Evolutionary conservation across 148 eudicot species (phyloP).

Genomic region (Diospyros kaki): DNA sequence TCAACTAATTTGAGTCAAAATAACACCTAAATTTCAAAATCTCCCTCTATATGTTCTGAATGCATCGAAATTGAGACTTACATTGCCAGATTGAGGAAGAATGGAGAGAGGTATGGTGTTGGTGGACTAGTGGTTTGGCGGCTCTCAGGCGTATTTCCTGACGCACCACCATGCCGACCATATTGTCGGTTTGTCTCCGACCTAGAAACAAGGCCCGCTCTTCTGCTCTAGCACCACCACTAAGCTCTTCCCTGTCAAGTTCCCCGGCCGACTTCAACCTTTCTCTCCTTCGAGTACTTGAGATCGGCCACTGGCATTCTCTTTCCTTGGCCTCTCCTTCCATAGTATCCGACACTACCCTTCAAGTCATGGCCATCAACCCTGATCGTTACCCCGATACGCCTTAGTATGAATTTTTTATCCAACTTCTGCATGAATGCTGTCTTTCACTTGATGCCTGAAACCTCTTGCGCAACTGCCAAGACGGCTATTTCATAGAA

Average conservation of each 20-base stretch:
- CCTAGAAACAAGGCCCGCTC: slow-evolving; percentile 60
- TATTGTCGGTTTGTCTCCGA: slow-evolving; percentile 52
- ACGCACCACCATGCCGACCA: slow-evolving; percentile 87
- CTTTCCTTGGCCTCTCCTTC: slow-evolving; percentile 51
- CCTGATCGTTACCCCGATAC: slow-evolving; percentile 83
- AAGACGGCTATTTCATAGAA: too few relatives aligned
- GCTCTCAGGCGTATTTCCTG: slow-evolving; percentile 69
- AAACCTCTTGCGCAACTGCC: too few relatives aligned
- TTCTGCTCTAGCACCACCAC: slow-evolving; percentile 73
- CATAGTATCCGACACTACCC: slow-evolving; percentile 19
- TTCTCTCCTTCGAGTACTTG: slow-evolving; percentile 45
- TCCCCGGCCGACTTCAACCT: slow-evolving; percentile 56
- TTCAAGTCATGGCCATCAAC: slow-evolving; percentile 50
- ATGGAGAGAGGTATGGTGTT: slow-evolving; percentile 86
- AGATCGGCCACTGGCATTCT: slow-evolving; percentile 47
- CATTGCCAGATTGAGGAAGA: background rate
- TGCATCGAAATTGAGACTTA: background rate
- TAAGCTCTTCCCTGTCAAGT: slow-evolving; percentile 56
- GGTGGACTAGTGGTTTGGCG: slow-evolving; percentile 58
- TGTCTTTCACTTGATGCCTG: too few relatives aligned
- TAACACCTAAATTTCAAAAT: too few relatives aligned
- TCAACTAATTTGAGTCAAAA: too few relatives aligned
- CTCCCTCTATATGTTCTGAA: too few relatives aligned
- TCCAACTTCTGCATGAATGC: too few relatives aligned
- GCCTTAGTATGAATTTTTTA: background rate